These are phyloP conservation scores for Trichophyton verrucosum DNA, from an alignment of 2,329 filamentous ascomycete species.

Conservation along the genomic window DNA sequence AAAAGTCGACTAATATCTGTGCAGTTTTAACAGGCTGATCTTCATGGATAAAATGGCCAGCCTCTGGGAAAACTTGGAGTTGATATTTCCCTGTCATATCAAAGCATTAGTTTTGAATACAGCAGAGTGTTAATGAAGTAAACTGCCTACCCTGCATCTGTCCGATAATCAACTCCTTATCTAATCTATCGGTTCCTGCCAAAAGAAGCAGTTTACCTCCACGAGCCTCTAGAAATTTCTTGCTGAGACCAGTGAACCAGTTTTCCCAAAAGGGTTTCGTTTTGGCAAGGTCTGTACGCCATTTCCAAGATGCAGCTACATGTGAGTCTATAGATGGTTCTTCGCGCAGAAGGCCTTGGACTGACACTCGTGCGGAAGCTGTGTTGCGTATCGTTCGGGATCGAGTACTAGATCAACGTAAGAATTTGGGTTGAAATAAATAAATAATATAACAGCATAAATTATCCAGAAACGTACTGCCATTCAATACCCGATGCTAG, in stretches of 20 bases:
- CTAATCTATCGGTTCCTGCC: slow-evolving; percentile 77
- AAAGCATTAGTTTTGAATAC: background rate
- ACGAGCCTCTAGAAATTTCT: slow-evolving; percentile 69
- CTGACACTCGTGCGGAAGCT: slow-evolving; percentile 72
- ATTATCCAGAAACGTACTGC: slow-evolving; percentile 45
- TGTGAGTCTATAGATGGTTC: slow-evolving; percentile 22
- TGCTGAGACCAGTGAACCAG: slow-evolving; percentile 81
- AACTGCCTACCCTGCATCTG: slow-evolving; percentile 73
- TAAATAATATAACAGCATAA: background rate
- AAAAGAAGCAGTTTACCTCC: slow-evolving; percentile 77
- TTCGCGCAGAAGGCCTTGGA: slow-evolving; percentile 61
- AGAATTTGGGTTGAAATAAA: background rate
- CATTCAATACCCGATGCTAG: slow-evolving; percentile 76
- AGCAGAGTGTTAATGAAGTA: background rate
- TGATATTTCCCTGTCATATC: slow-evolving; percentile 62
- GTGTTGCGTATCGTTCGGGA: slow-evolving; percentile 76
- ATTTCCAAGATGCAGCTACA: slow-evolving; percentile 52
- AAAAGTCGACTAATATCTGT: slow-evolving; percentile 75
- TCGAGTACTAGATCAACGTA: slow-evolving; percentile 41
- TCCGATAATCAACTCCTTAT: slow-evolving; percentile 86
- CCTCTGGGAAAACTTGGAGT: slow-evolving; percentile 83
- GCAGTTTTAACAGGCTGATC: slow-evolving; percentile 87
- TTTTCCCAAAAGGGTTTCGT: slow-evolving; percentile 89
- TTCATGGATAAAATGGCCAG: slow-evolving; percentile 94
- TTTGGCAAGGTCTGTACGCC: slow-evolving; percentile 70